Base-by-base conservation (phyloP, 371 early-diverging fungal genomes). In the Mucor lusitanicus region DNA sequence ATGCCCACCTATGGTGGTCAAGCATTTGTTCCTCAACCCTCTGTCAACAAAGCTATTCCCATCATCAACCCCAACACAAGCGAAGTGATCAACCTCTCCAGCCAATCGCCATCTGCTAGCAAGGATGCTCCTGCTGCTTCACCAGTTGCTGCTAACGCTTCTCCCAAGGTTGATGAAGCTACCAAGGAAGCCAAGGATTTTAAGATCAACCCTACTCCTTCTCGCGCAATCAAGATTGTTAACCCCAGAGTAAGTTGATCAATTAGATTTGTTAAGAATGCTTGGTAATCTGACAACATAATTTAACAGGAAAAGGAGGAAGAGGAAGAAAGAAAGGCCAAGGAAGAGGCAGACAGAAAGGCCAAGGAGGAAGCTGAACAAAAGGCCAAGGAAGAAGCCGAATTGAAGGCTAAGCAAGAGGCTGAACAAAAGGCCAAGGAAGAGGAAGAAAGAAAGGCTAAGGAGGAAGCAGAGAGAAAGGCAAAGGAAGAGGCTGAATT, bases 41-140 rank as follows among this genome's bases (percentile, higher is more conserved):
- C 74, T 58, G 73, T 64, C 15, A 83, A 75, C 57, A 86, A 78
- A 66, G 82, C 85, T n/a, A 89, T 91, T 65, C 83, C 84, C 53
- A 94, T 94, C 69, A 87, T 90, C 58, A 85, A 93, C 69, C 95
- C 95, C 0, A 80, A 83, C 3, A 92, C 92, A 30, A 88, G 84
- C 70, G 78, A 88, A 61, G 88, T 89, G 55, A 84, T 67, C 84
- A 88, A 69, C 73, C 88, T 25, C 40, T 63, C 59, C 27, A 23
- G 28, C 21, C 62, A 60, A 59, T 27, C 50, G 12, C 8, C 40
- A 25, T 39, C 53, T 67, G 70, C 72, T 71, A 13, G 58, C 69
- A 61, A 76, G 63, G 59, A 77, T 5, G 28, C 28, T n/a, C 17
- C 50, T 50, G 40, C 35, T 23, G 54, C 54, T 12, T 4, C 50